Evolutionary conservation across 2,329 filamentous ascomycete species (phyloP).

Genomic region (Clonostachys solani): DNA sequence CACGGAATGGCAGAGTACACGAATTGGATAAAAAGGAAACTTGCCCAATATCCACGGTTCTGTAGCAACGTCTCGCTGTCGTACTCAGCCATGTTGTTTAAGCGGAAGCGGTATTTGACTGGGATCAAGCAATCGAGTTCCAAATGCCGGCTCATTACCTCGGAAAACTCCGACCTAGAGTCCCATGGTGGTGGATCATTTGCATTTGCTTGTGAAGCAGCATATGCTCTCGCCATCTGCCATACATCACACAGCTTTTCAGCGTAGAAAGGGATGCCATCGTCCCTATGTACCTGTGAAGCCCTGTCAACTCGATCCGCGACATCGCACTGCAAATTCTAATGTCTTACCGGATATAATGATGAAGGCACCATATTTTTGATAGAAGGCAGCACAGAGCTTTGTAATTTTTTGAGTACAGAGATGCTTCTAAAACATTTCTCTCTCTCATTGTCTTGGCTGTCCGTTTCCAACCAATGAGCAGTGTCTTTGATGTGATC

Average conservation of each 20-base stretch:
- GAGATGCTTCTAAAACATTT: too few relatives aligned
- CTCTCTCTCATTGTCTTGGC: too few relatives aligned
- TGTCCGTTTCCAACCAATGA: too few relatives aligned
- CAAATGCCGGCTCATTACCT: constrained; percentile 43
- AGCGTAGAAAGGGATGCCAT: constrained; percentile 39
- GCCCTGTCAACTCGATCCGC: too few relatives aligned
- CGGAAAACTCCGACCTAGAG: constrained; percentile 45
- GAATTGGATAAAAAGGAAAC: constrained; percentile 47
- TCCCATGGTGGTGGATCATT: constrained; percentile 35
- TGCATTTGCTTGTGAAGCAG: constrained; percentile 35
- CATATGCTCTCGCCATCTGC: constrained; percentile 40
- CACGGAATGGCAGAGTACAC: constrained; percentile 48
- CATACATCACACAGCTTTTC: constrained; percentile 39
- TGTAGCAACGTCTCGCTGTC: constrained; percentile 32
- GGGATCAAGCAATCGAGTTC: constrained; percentile 47
- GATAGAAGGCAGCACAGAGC: too few relatives aligned
- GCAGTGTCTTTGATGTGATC: too few relatives aligned
- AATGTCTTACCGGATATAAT: too few relatives aligned
- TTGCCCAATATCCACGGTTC: constrained; percentile 46
- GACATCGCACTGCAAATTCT: too few relatives aligned
- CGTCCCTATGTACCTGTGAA: constrained; percentile 11
- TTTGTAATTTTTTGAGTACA: too few relatives aligned
- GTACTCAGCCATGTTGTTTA: constrained; percentile 38
- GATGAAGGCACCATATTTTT: too few relatives aligned
- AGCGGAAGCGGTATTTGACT: constrained; percentile 43